Evolutionary conservation across 495 filamentous ascomycete species (phyloP).

Genomic region (Aspergillus sparsus): DNA sequence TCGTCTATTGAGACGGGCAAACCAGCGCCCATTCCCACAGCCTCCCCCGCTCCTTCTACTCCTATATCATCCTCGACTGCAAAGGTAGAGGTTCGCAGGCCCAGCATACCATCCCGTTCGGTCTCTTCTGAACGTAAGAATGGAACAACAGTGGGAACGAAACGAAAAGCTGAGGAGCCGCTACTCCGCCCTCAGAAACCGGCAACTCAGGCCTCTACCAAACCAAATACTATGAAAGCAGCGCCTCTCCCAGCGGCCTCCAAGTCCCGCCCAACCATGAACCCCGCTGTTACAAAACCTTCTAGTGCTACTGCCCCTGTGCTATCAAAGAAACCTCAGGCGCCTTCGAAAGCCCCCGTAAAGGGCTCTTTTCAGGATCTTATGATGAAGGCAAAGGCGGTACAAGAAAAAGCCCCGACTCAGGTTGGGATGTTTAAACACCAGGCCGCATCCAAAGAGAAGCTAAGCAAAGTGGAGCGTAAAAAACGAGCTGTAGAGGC

Average conservation of each 20-base stretch:
- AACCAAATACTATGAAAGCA: constrained; percentile 15
- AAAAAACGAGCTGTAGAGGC: constrained; percentile 41
- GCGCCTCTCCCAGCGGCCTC: constrained; percentile 15
- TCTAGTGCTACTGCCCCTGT: constrained; percentile 22
- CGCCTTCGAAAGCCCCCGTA: constrained; percentile 39
- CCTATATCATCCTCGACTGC: constrained; percentile 29
- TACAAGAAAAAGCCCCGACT: constrained; percentile 39
- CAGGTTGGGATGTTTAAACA: constrained; percentile 41
- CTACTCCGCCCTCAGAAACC: constrained; percentile 35
- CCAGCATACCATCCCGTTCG: constrained; percentile 18
- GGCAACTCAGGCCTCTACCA: constrained; percentile 24
- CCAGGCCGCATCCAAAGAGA: constrained; percentile 39
- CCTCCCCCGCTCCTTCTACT: constrained; percentile 33
- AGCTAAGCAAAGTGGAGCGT: constrained; percentile 43
- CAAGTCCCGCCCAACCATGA: constrained; percentile 24
- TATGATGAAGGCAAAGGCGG: constrained; percentile 42
- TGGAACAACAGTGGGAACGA: constrained; percentile 32
- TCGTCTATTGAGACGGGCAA: constrained; percentile 54
- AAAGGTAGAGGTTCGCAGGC: constrained; percentile 33
- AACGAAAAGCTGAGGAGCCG: constrained; percentile 49
- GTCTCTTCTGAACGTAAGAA: constrained; percentile 24
- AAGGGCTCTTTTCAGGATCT: constrained; percentile 48
- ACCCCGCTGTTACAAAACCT: constrained; percentile 25
- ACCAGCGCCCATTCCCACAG: constrained; percentile 32
- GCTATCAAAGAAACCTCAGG: constrained; percentile 26